Evolutionary conservation across 208 protist species (phyloP).

Genomic region (Spongospora subterranea): DNA sequence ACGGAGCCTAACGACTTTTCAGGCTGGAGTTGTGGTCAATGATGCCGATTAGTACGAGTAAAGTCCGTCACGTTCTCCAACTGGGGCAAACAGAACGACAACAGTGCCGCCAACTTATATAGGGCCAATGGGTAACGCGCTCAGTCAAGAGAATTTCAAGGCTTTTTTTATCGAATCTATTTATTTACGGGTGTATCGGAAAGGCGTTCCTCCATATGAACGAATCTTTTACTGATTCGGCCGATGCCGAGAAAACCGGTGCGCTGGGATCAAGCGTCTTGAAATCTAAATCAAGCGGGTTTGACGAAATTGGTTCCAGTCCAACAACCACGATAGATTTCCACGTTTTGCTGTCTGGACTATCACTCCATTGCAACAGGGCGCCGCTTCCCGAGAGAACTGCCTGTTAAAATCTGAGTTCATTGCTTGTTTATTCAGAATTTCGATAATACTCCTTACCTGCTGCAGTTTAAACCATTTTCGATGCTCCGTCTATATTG

Average conservation of each 20-base stretch:
- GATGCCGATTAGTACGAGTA: too few relatives aligned
- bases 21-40: too few relatives aligned
- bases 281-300: slow-evolving; percentile 9
- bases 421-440: background rate
- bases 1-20: too few relatives aligned
- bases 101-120: too few relatives aligned
- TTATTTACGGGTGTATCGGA: too few relatives aligned
- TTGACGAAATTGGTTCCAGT: background rate
- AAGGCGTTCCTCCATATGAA: slow-evolving; percentile 11
- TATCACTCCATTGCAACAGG: slow-evolving; percentile 41
- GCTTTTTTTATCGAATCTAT: too few relatives aligned
- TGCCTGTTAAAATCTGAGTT: background rate
- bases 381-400: background rate
- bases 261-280: background rate
- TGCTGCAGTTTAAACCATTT: slow-evolving; percentile 34
- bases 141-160: too few relatives aligned
- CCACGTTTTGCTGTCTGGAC: background rate
- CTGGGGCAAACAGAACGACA: too few relatives aligned
- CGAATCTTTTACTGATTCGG: background rate
- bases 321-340: slow-evolving; percentile 17
- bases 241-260: background rate
- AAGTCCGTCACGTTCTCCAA: too few relatives aligned
- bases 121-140: too few relatives aligned
- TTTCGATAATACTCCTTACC: background rate
- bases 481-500: background rate